Percentiles rank a stretch among this genome's conserved stretches.
These are phyloP conservation scores for Penicillium sp. DNA, from an alignment of 2,329 filamentous ascomycete genomes.

Conservation along the genomic window DNA sequence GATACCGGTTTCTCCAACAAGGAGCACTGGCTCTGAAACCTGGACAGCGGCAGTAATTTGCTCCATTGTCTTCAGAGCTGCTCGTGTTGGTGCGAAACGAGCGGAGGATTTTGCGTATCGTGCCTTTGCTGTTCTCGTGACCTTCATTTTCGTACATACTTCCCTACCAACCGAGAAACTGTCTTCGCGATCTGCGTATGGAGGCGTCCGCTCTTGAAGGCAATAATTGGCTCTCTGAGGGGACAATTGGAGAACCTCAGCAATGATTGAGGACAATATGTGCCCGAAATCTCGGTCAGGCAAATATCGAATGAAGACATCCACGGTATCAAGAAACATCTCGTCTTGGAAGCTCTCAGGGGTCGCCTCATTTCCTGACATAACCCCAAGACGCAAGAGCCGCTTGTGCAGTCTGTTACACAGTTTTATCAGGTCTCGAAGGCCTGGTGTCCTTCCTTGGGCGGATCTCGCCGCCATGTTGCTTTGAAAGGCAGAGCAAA, in stretches of 20 bases:
- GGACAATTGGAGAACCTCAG: slow-evolving; percentile 82
- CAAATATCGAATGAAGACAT: slow-evolving; percentile 83
- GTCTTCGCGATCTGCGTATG: slow-evolving; percentile 59
- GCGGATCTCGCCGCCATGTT: slow-evolving; percentile 36
- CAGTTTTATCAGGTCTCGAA: slow-evolving; percentile 87
- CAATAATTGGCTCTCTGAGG: slow-evolving; percentile 77
- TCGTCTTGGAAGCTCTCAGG: slow-evolving; percentile 70
- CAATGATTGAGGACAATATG: slow-evolving; percentile 60
- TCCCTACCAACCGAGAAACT: slow-evolving; percentile 64
- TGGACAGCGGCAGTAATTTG: slow-evolving; percentile 80
- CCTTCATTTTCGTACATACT: slow-evolving; percentile 55
- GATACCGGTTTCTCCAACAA: slow-evolving; percentile 98
- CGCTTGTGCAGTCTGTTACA: slow-evolving; percentile 70
- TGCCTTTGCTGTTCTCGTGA: slow-evolving; percentile 43
- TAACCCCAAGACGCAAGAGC: slow-evolving; percentile 56
- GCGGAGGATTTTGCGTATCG: slow-evolving; percentile 31
- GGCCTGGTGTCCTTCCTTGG: slow-evolving; percentile 56
- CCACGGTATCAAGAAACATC: slow-evolving; percentile 89
- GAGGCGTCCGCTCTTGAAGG: slow-evolving; percentile 67
- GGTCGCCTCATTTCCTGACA: slow-evolving; percentile 65
- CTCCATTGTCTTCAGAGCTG: slow-evolving; percentile 80
- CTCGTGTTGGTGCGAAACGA: slow-evolving; percentile 80
- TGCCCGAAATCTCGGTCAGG: slow-evolving; percentile 60
- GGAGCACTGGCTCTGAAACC: slow-evolving; percentile 79
- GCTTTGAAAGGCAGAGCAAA: slow-evolving; percentile 36